Base-by-base conservation (phyloP, 2,329 filamentous ascomycete genomes). In the Davidsoniella australis region DNA sequence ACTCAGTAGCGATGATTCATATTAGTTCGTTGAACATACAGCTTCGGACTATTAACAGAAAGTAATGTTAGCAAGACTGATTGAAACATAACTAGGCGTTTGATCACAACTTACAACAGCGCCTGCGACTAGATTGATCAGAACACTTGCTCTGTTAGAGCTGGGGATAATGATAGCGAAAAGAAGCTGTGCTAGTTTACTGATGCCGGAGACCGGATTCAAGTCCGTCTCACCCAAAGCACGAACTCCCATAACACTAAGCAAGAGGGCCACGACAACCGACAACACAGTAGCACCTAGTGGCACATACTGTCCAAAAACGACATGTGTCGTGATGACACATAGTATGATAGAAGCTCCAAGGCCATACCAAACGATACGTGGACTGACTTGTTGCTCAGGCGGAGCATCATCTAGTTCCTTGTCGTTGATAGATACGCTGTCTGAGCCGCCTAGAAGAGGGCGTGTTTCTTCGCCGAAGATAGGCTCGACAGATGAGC, bases 191-290 rank as follows among this genome's bases (percentile, higher is more conserved):
- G 91, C 94, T 2, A 98, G 73, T 67, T 98, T 98, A 61, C 83
- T 89, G 63, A 96, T 98, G 33, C 91, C 91, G 1, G 85, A 94
- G 2, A 96, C 91, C 0, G 91, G 91, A 60, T 96, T 96, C 8
- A 98, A 71, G 58, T 98, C 91, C 4, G 91, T 96, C 68, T 96
- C 77, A 8, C 78, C 78, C 0, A 82, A 64, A 1, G 79, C 78
- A 29, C 79, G 66, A 9, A 82, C 79, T 3, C 78, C 79, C 77
- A 82, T 82, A 48, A 91, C 80, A 50, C 82, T 85, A 16, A 78
- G 72, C 1, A 88, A 57, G 20, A 98, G 75, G 0, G 91, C 86
- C 62, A 96, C 80, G 24, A 93, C 62, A 5, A 94, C 89, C 2
- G 93, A 82, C 10, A 81, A 73, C 48, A 88, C 66, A 10, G 79